A percentile compares a stretch with the other conserved stretches of the same genome.
phyloP scores from a whole-genome alignment of 148 eudicot genomes.

The Fagopyrum esculentum region DNA sequence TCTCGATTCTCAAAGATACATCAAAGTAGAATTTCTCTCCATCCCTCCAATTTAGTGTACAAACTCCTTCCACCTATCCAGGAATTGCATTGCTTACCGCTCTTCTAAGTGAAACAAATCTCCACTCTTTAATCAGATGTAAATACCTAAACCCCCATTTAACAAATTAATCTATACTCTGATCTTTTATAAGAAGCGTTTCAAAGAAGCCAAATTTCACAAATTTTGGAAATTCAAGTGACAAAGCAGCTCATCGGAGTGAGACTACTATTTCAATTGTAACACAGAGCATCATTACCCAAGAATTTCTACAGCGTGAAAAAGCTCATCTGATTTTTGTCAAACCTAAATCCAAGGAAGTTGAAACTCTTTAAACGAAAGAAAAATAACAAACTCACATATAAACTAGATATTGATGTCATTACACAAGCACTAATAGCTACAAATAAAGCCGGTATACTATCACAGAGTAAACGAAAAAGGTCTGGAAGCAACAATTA shows the following conservation, averaged over 20 bases:
- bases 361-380: neutral
- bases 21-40: neutral
- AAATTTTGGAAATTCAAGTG: neutral
- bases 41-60: neutral
- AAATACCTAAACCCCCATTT: too few species aligned
- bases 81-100: neutral
- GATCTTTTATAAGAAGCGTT: too few species aligned
- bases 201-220: too few species aligned
- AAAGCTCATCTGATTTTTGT: neutral
- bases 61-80: too few species aligned
- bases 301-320: neutral
- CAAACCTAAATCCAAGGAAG: neutral
- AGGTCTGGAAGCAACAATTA: neutral
- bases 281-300: neutral
- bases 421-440: neutral
- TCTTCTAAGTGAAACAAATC: neutral
- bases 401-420: neutral
- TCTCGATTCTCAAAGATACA: too few species aligned
- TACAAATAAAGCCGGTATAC: neutral
- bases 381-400: neutral
- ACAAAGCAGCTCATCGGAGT: neutral
- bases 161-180: too few species aligned
- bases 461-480: neutral
- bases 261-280: neutral
- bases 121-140: neutral